A percentile compares a stretch with the other conserved stretches of the same genome.
Evolutionary conservation across 1,139 yeast genomes (phyloP).

Genomic region (Hanseniaspora sp.): DNA sequence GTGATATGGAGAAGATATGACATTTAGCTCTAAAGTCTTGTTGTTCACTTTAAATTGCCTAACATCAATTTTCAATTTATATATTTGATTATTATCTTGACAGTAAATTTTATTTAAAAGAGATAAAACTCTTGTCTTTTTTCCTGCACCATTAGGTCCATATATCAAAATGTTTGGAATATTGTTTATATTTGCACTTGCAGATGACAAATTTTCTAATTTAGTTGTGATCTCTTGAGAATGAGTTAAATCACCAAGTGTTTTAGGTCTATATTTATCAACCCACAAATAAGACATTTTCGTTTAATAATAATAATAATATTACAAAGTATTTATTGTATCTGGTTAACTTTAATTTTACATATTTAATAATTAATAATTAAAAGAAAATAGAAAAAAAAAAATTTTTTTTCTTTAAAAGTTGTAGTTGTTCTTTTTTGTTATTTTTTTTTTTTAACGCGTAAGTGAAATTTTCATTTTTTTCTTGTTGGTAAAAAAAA

Average conservation of each 20-base stretch:
- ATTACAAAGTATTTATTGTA: too few species aligned
- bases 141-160: constrained; percentile 97
- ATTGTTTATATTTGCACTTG: constrained; percentile 36
- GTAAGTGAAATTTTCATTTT: too few species aligned
- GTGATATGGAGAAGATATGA: constrained; percentile 81
- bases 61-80: constrained; percentile 77
- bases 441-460: too few species aligned
- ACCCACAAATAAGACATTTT: constrained; percentile 82
- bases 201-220: constrained; percentile 42
- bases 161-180: constrained; percentile 85
- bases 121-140: constrained; percentile 83
- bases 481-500: too few species aligned
- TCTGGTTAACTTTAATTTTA: neutral
- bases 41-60: constrained; percentile 65
- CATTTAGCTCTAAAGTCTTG: constrained; percentile 78
- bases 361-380: too few species aligned
- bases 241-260: constrained; percentile 51
- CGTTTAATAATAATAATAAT: too few species aligned
- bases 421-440: too few species aligned
- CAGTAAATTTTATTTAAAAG: constrained; percentile 60
- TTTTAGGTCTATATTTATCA: constrained; percentile 78
- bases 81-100: constrained; percentile 55
- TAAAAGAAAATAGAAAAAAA: too few species aligned
- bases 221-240: constrained; percentile 56
- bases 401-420: too few species aligned